These are phyloP conservation scores for Fusarium brachygibbosum DNA, from an alignment of 2,329 filamentous ascomycete species.

Conservation along the genomic window DNA sequence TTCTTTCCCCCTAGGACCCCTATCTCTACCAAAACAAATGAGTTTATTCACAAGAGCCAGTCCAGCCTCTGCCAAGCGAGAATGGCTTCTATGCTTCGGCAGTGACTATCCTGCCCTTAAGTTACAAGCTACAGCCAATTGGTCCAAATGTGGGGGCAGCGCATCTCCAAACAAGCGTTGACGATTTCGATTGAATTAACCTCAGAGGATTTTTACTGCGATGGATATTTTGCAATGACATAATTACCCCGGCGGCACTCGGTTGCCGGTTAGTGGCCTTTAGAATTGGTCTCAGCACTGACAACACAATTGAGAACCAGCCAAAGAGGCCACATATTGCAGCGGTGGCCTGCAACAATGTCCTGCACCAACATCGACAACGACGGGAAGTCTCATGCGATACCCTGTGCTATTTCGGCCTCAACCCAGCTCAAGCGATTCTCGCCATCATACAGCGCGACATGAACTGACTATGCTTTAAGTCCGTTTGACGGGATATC, in stretches of 20 bases:
- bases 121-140: neutral
- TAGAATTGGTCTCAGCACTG: neutral
- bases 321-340: neutral
- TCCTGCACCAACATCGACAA: neutral
- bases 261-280: neutral
- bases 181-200: neutral
- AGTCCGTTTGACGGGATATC: constrained; percentile 13
- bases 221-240: neutral
- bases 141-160: neutral
- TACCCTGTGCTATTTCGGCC: neutral
- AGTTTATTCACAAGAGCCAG: neutral
- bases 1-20: neutral
- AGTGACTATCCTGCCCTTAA: neutral
- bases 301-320: neutral
- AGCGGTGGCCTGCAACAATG: neutral
- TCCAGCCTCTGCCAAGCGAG: neutral
- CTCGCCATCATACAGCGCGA: constrained; percentile 10
- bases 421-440: constrained; percentile 4
- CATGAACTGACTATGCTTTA: neutral
- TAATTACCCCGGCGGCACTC: neutral
- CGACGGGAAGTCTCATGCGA: neutral
- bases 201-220: neutral
- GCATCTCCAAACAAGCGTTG: neutral
- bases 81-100: neutral
- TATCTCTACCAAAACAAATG: constrained; percentile 1